These are phyloP conservation scores for Nepenthes alata DNA, from an alignment of 179 eudicot species.

Conservation along the genomic window DNA sequence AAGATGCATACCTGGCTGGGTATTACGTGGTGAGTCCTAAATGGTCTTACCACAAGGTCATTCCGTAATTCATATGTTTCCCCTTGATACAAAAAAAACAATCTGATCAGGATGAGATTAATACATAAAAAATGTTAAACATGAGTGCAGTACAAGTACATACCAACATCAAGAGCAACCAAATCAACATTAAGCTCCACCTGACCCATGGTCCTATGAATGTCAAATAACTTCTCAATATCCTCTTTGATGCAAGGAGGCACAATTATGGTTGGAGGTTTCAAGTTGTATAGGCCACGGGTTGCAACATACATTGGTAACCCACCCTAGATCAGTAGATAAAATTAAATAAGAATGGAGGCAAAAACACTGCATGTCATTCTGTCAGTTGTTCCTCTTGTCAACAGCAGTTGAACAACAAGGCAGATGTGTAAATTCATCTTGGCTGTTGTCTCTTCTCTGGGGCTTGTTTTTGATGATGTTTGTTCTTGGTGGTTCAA, in stretches of 20 bases:
- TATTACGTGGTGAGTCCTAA: constrained; percentile 79
- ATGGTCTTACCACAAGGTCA: constrained; percentile 85
- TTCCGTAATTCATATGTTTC: constrained; percentile 84
- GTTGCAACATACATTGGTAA: constrained; percentile 95
- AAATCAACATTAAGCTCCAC: constrained; percentile 76
- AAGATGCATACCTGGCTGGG: constrained; percentile 71
- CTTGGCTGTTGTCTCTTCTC: too few species aligned
- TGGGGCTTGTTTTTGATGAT: too few species aligned
- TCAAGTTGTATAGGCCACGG: constrained; percentile 77
- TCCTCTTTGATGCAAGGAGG: constrained; percentile 83
- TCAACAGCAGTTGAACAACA: too few species aligned
- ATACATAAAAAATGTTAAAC: background rate
- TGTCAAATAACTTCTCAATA: constrained; percentile 68
- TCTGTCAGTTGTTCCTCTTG: too few species aligned
- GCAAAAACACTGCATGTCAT: too few species aligned
- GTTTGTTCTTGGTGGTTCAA: too few species aligned
- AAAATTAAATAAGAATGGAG: background rate
- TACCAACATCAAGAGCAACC: constrained; percentile 85
- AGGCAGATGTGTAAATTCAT: too few species aligned
- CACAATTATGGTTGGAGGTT: constrained; percentile 81
- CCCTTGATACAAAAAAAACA: constrained; percentile 28
- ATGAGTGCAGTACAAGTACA: constrained; percentile 5
- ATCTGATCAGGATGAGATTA: constrained; percentile 1
- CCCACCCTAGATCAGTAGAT: constrained; percentile 60
- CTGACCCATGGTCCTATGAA: constrained; percentile 79